These are phyloP conservation scores for Solanum bukasovii DNA, from an alignment of 257 asterid species.

Conservation along the genomic window DNA sequence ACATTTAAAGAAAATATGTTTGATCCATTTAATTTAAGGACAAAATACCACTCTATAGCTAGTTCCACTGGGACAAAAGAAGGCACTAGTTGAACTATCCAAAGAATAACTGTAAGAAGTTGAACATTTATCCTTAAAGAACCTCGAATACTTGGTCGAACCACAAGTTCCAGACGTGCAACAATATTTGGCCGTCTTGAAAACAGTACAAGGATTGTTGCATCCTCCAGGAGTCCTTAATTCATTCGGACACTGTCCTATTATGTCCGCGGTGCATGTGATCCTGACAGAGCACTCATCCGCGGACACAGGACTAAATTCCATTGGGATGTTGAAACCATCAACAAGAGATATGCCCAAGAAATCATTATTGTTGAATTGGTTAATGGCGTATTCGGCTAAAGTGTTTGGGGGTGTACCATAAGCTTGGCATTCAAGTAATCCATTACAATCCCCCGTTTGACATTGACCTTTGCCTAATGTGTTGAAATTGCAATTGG, in stretches of 20 bases:
- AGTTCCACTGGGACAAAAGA: too few species aligned
- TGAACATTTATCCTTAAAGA: too few species aligned
- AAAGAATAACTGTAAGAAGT: too few species aligned
- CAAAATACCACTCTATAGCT: too few species aligned
- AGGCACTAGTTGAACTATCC: too few species aligned
- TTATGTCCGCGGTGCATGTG: neutral
- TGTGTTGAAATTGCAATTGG: slow-evolving; percentile 45
- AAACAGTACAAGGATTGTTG: too few species aligned
- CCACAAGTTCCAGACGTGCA: too few species aligned
- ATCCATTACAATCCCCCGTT: slow-evolving; percentile 48
- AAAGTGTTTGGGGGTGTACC: slow-evolving; percentile 28
- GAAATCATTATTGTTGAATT: neutral
- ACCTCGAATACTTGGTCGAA: too few species aligned
- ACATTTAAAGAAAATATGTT: too few species aligned
- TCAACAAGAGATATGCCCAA: slow-evolving; percentile 22
- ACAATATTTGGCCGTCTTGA: too few species aligned
- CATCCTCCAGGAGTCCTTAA: too few species aligned
- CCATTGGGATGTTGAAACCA: slow-evolving; percentile 34
- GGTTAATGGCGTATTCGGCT: slow-evolving; percentile 26
- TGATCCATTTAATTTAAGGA: too few species aligned
- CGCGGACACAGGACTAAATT: slow-evolving; percentile 18
- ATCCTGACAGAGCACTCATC: slow-evolving; percentile 3
- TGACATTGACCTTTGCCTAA: slow-evolving; percentile 32
- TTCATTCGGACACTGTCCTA: neutral
- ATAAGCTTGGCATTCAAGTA: slow-evolving; percentile 8